Evolutionary conservation across 1,284 basidiomycete species (phyloP), one percentile per base, ranked within the genome.

Genomic region (Pseudozyma thailandica): DNA sequence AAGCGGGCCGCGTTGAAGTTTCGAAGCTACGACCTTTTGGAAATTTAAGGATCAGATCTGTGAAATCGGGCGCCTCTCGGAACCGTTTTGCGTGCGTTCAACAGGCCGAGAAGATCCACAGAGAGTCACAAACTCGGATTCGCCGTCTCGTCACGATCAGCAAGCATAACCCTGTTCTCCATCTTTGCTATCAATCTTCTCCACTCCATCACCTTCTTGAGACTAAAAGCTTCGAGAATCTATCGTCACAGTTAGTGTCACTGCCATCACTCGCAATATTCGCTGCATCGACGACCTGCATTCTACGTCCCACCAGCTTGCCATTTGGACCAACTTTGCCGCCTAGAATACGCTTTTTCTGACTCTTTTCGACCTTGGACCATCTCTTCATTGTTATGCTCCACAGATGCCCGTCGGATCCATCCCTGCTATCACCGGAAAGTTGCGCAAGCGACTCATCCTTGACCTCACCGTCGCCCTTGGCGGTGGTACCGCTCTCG

Each of bases 371-470:
- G 27, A 38, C 43, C 33, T 28, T 15, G 20, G 23, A 25, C 13
- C 39, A 20, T 35, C 35, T 28, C 9, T 23, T 25, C 13, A 16
- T 25, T n/a, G 21, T 18, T 43, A 23, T 4, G 27, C 8, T 25
- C 39, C 20, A 25, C 53, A 57, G 55, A 78, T 78, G 75, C 73
- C 75, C 48, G 71, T 73, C 52, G 74, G 71, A 61, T 54, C 70
- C 45, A 71, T 80, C 58, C 59, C 78, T 28, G 59, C 78, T 58
- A 80, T 80, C 69, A 80, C 78, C 43, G 78, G 78, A 53, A 80
- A 78, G 74, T 63, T 80, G 58, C 78, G 78, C 62, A 80, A 80
- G 75, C 72, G 78, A 50, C 71, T 80, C 42, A 80, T 80, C 53
- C 74, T 80, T 48, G 78, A 80, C 63, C 63, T 80, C 42, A 71